Evolutionary conservation across 2,329 filamentous ascomycete genomes (phyloP).

Genomic region (Colletotrichum viniferum): DNA sequence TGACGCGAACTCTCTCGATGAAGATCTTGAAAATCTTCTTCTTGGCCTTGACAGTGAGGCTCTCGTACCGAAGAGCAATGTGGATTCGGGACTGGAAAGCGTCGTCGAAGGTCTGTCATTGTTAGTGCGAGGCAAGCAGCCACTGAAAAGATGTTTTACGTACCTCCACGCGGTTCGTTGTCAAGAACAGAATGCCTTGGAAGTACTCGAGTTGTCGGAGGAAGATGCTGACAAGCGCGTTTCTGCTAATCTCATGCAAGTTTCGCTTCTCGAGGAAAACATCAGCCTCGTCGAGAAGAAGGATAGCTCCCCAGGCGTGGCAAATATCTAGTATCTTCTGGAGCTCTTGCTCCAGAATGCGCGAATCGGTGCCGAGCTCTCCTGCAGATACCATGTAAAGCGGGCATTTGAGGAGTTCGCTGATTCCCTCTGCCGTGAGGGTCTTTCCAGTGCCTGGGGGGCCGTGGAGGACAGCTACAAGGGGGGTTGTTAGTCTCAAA

Average conservation of each 20-base stretch:
- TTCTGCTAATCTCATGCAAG: constrained; percentile 82
- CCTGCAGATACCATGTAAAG: constrained; percentile 17
- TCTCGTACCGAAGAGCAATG: constrained; percentile 80
- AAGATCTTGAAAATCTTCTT: constrained; percentile 86
- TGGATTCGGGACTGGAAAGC: constrained; percentile 90
- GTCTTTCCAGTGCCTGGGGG: constrained; percentile 81
- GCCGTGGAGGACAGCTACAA: constrained; percentile 73
- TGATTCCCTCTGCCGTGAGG: constrained; percentile 14
- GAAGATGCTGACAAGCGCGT: constrained; percentile 87
- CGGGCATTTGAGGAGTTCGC: constrained; percentile 12
- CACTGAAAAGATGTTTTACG: neutral
- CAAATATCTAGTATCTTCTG: constrained; percentile 87
- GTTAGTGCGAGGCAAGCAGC: neutral
- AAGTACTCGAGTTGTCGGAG: constrained; percentile 88
- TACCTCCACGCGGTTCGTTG: constrained; percentile 79
- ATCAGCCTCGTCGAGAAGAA: constrained; percentile 85
- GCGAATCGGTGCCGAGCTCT: constrained; percentile 64
- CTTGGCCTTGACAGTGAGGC: constrained; percentile 73
- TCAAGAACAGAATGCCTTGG: constrained; percentile 88
- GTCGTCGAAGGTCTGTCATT: constrained; percentile 74
- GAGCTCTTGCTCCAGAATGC: constrained; percentile 75
- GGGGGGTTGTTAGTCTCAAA: neutral
- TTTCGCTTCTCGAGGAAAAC: constrained; percentile 85
- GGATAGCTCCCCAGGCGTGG: constrained; percentile 83
- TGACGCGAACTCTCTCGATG: constrained; percentile 71